Percentiles rank a stretch among this genome's conserved stretches.
Evolutionary conservation across 2,329 filamentous ascomycete species (phyloP).

Genomic region (Talaromyces sp.): DNA sequence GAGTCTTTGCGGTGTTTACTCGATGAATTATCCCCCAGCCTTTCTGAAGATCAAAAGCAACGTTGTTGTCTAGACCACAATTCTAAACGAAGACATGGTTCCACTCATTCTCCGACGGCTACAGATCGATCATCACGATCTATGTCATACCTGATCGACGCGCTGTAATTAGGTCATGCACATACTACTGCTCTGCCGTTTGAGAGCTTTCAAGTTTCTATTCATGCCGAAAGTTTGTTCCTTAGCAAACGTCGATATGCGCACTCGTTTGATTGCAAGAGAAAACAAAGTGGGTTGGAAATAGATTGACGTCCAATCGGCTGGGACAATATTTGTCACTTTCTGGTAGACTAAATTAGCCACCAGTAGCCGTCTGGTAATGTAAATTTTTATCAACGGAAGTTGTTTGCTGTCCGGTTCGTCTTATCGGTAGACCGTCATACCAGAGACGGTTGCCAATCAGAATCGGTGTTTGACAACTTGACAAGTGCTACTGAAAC

Average conservation of each 20-base stretch:
- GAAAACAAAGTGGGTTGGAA: not conserved
- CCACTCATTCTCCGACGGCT: not conserved
- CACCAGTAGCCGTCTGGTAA: conserved; percentile 9
- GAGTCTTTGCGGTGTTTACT: not conserved
- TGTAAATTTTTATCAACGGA: conserved; percentile 3
- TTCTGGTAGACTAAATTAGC: conserved; percentile 1
- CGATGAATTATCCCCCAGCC: not conserved
- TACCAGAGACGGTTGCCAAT: not conserved
- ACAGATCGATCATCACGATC: conserved; percentile 3
- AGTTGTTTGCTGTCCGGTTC: not conserved
- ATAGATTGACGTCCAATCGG: conserved; percentile 5
- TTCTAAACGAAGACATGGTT: not conserved
- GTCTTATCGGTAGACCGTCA: conserved; percentile 4
- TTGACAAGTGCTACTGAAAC: not conserved
- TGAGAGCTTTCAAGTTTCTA: not conserved
- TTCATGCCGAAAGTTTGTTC: not conserved
- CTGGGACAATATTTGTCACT: conserved; percentile 2
- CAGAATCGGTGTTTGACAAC: not conserved
- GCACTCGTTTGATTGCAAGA: not conserved
- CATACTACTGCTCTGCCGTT: not conserved
- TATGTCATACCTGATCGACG: not conserved
- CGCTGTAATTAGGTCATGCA: not conserved
- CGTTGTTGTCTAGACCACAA: not conserved
- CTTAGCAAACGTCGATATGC: not conserved
- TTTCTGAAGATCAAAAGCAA: not conserved